A percentile compares a stretch with the other conserved stretches of the same genome.
Conservation (phyloP, 495 filamentous ascomycete genomes). For the Daldinia bambusicola region DNA sequence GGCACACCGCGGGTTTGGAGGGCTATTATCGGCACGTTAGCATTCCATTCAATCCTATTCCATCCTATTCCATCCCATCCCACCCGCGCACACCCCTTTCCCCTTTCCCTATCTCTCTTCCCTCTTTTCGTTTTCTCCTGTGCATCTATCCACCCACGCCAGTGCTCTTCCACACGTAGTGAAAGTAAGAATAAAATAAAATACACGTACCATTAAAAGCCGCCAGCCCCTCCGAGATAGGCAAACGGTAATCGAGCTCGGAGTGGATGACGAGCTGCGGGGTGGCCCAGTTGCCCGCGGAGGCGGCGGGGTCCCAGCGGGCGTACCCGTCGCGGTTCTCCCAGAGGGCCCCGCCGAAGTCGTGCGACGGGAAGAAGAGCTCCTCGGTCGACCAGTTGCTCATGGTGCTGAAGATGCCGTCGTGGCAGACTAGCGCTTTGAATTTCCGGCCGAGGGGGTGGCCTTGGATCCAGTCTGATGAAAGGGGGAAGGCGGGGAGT, state of each 20-base stretch:
- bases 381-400: conserved; percentile 82
- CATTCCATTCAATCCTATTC: too few species aligned
- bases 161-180: too few species aligned
- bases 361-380: conserved; percentile 87
- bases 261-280: conserved; percentile 91
- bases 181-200: too few species aligned
- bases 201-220: conserved; percentile 78
- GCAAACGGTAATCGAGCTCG: conserved; percentile 89
- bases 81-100: too few species aligned
- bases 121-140: too few species aligned
- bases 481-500: conserved; percentile 10
- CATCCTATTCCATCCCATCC: too few species aligned
- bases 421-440: conserved; percentile 90
- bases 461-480: conserved; percentile 77
- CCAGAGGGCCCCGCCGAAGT: conserved; percentile 82
- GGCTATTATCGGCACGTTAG: conserved; percentile 52
- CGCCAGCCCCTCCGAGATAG: conserved; percentile 82
- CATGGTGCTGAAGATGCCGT: conserved; percentile 85
- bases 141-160: too few species aligned
- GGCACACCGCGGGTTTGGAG: conserved; percentile 78
- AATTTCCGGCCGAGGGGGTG: conserved; percentile 78
- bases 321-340: conserved; percentile 76
- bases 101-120: too few species aligned
- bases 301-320: conserved; percentile 81
- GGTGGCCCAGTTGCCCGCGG: conserved; percentile 77